phyloP scores from a whole-genome alignment of 73 alveolate genomes.

The Paramecium octaurelia region DNA sequence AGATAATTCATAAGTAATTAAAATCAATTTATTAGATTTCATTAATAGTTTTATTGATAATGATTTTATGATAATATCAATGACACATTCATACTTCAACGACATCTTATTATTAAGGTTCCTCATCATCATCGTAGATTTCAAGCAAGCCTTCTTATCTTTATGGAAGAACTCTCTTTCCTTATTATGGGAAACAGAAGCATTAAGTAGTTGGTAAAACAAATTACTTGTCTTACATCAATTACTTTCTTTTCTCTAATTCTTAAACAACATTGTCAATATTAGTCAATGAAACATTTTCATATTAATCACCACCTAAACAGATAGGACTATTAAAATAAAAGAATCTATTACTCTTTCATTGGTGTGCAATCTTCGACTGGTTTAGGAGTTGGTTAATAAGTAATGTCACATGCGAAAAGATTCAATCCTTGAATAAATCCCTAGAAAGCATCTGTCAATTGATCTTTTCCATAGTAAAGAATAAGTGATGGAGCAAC shows the following conservation, averaged over 20 bases:
- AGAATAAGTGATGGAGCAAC: not conserved
- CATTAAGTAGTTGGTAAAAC: constrained; percentile 10
- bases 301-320: constrained; percentile 27
- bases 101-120: not conserved
- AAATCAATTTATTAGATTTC: not conserved
- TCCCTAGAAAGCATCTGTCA: not conserved
- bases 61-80: not conserved
- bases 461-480: constrained; percentile 12
- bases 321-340: not conserved
- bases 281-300: not conserved
- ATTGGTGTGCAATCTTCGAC: not conserved
- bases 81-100: not conserved
- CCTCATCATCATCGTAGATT: constrained; percentile 9
- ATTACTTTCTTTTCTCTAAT: constrained; percentile 3
- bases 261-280: constrained; percentile 1
- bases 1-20: not conserved
- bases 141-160: constrained; percentile 22
- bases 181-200: constrained; percentile 17
- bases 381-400: constrained; percentile 43
- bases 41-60: constrained; percentile 4
- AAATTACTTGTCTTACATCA: not conserved
- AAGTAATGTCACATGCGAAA: not conserved
- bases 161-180: not conserved
- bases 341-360: not conserved
- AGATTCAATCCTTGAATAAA: not conserved